These are phyloP conservation scores for Lipomyces orientalis DNA, from an alignment of 805 yeast genomes.

Conservation along the genomic window DNA sequence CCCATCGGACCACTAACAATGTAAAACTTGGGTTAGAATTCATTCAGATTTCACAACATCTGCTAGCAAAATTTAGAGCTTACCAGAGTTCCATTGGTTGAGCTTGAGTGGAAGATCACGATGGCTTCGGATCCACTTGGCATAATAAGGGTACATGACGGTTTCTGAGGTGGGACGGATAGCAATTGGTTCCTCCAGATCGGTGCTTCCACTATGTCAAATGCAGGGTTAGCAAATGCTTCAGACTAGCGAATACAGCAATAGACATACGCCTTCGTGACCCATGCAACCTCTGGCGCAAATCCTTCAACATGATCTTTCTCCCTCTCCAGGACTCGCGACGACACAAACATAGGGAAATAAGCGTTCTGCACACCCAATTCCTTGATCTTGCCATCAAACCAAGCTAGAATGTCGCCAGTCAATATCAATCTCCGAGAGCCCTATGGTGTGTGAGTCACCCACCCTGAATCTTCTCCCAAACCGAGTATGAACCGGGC, in stretches of 20 bases:
- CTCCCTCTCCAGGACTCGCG: conserved; percentile 91
- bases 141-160: conserved; percentile 99
- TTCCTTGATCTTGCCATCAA: conserved; percentile 77
- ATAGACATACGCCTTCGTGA: conserved; percentile 72
- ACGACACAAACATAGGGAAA: conserved; percentile 98
- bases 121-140: conserved; percentile 98
- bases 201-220: conserved; percentile 71
- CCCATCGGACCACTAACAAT: conserved; percentile 90
- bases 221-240: background rate
- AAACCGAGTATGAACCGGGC: conserved; percentile 90
- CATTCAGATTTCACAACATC: background rate
- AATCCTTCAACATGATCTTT: conserved; percentile 99
- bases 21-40: background rate
- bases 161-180: conserved; percentile 99
- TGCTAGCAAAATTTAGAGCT: background rate
- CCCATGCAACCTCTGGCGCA: conserved; percentile 99
- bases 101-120: conserved; percentile 95
- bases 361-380: conserved; percentile 94
- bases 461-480: conserved; percentile 83
- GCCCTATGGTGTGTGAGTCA: background rate
- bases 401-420: conserved; percentile 57
- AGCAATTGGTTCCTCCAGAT: conserved; percentile 97
- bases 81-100: conserved; percentile 94
- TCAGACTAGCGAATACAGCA: background rate
- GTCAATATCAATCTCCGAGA: background rate